Percentiles rank a stretch among this genome's conserved stretches.
Conservation (phyloP, 345 rosid genomes). For the Gossypium stocksii region DNA sequence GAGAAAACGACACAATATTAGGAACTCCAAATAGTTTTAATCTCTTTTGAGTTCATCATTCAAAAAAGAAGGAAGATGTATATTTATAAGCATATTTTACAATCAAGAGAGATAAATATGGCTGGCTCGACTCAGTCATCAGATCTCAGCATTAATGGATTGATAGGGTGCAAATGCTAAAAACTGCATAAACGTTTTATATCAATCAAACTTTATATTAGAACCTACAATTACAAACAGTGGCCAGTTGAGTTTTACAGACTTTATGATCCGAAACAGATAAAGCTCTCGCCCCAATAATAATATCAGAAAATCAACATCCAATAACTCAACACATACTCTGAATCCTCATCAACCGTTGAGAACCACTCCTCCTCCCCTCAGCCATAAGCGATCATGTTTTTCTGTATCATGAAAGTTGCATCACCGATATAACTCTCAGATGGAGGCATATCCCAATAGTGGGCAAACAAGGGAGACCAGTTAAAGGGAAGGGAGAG, state of each 20-base stretch:
- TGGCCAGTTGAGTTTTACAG: not conserved
- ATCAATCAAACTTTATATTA: not conserved
- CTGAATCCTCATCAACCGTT: constrained; percentile 34
- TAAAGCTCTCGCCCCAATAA: not conserved
- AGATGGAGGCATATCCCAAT: no score
- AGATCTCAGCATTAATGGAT: not conserved
- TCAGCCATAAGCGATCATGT: constrained; percentile 37
- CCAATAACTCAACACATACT: constrained; percentile 28
- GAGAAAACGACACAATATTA: no score
- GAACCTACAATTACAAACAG: not conserved
- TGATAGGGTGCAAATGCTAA: not conserved
- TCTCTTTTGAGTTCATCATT: not conserved
- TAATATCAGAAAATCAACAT: not conserved
- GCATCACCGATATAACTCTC: no score
- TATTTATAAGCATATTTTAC: not conserved
- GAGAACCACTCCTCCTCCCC: constrained; percentile 24
- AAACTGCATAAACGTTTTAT: not conserved
- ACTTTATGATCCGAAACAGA: not conserved
- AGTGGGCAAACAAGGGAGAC: no score
- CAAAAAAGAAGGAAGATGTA: not conserved
- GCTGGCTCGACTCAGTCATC: not conserved
- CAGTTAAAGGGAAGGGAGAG: no score
- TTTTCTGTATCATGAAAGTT: no score
- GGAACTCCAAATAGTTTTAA: not conserved
- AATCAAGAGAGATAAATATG: not conserved